Conservation (phyloP, 1,284 basidiomycete species). For the Schizopora paradoxa region DNA sequence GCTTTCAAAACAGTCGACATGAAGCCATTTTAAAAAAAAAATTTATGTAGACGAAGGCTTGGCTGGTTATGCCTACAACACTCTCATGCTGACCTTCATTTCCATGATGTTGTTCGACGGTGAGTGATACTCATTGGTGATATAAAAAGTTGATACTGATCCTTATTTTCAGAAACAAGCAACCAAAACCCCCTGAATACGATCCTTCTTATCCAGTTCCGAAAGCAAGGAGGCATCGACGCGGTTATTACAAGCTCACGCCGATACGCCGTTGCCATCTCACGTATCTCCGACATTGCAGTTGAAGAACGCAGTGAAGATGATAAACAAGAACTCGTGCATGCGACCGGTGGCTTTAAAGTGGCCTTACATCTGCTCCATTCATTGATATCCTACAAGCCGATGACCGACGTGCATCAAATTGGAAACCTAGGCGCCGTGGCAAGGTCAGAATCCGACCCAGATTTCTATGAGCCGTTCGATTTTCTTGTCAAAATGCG, state of each 20-base stretch:
- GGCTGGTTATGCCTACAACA: conserved; percentile 61
- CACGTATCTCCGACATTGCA: conserved; percentile 41
- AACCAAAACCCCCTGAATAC: conserved; percentile 76
- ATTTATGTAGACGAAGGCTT: conserved; percentile 33
- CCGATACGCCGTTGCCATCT: conserved; percentile 54
- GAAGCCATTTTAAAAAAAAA: conserved; percentile 10
- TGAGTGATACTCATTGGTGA: conserved; percentile 30
- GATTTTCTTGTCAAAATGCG: conserved; percentile 85
- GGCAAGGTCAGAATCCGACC: conserved; percentile 72
- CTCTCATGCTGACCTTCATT: conserved; percentile 72
- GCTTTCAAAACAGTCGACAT: conserved; percentile 12
- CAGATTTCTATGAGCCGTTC: conserved; percentile 78
- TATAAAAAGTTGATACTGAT: conserved; percentile 9
- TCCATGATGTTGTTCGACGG: conserved; percentile 81
- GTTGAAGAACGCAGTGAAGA: conserved; percentile 52
- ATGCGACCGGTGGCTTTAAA: conserved; percentile 79
- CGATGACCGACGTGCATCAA: conserved; percentile 83
- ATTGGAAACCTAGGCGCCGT: conserved; percentile 68
- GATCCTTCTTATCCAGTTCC: conserved; percentile 73
- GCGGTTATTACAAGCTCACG: conserved; percentile 60
- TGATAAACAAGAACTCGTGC: conserved; percentile 59
- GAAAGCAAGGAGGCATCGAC: conserved; percentile 68
- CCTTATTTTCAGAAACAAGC: conserved; percentile 55
- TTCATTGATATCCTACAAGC: conserved; percentile 73
- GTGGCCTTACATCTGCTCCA: conserved; percentile 76